Base-by-base conservation (phyloP, 1,284 basidiomycete genomes). In the Fomitiporia mediterranea region DNA sequence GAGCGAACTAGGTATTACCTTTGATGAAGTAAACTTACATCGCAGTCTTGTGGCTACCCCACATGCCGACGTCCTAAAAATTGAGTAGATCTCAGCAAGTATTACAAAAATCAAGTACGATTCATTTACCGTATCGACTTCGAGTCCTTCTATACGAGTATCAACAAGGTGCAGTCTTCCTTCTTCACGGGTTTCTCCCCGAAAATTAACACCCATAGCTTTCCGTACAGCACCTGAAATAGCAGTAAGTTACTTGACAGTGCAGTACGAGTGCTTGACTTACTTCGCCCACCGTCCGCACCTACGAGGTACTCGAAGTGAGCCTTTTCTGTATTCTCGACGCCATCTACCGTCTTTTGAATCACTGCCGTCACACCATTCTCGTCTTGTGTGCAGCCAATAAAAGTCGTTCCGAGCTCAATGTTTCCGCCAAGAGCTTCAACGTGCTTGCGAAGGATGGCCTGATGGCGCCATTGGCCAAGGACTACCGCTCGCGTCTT, bases 111-210 rank as follows among this genome's bases (percentile, higher is more conserved):
- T 6, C 23, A n/a, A 17, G 23, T 11, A 15, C 17, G 23, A 47
- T 13, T 0, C 3, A 30, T 23, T 15, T 42, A 42, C 15, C n/a
- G 68, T 61, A 30, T 64, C n/a, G n/a, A n/a, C 59, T 40, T 66
- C 64, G 6, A 74, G 17, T 3, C 69, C 70, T 42, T 72, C 64
- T 0, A 69, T 58, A 34, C 64, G 64, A n/a, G 79, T 67, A 60
- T 80, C 78, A 1, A 76, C 79, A 3, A 73, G 64, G 2, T 76
- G 60, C 9, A 70, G 62, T 11, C 63, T 51, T 1, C 17, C 34
- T n/a, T 21, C 62, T 15, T 73, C 63, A 34, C 63, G 65, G 0
- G 71, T 73, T 56, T 81, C 74, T 0, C 79, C 80, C 1, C 74
- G 53, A 57, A 81, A 80, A 0, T 67, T 59, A 30, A 80, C 58